Base-by-base conservation (phyloP, 805 yeast species). In the Sugiyamaella lignohabitans region DNA sequence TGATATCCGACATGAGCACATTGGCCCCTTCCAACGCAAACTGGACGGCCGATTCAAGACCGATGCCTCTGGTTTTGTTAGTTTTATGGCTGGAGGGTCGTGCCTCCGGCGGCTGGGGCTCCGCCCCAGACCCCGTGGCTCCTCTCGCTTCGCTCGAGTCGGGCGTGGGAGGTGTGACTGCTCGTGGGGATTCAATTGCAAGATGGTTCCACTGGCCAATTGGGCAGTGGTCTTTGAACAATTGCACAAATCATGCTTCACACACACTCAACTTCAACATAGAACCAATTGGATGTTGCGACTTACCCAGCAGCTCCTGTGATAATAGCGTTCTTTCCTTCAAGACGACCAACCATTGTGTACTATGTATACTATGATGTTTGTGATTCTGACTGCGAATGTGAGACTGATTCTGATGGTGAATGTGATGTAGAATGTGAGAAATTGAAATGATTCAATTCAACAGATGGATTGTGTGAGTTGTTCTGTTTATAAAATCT, bases 11-110 rank as follows among this genome's bases (percentile, higher is more conserved):
- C 36, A 87, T 84, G 36, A 88, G 85, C 52, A 87, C 91, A 66
- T 81, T 84, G 36, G 96, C 95, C 52, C 96, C 96, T 62, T 86
- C 87, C 57, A 73, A 78, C 47, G 88, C 95, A 64, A 83, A 85
- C 66, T 79, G 79, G 45, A 79, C 67, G 5, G 96, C 93, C 63
- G 67, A 53, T 44, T 64, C 68, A 29, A 64, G 55, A 5, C 68
- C 68, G 47, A 64, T 64, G 30, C 68, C 68, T n/a, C 56, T 47
- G 18, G 27, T 18, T 37, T 27, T 37, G 38, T 27, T 27, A 27
- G 32, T 27, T 27, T 27, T 27, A 8, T 1, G n/a, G 5, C 32
- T 27, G 11, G 14, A 8, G 14, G n/a, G n/a, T n/a, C 14, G 32
- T 14, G 8, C 32, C 32, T 27, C 32, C 14, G 32, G 32, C 32